Base-by-base conservation (phyloP, 305 asterid genomes). In the Coffea humblotiana region DNA sequence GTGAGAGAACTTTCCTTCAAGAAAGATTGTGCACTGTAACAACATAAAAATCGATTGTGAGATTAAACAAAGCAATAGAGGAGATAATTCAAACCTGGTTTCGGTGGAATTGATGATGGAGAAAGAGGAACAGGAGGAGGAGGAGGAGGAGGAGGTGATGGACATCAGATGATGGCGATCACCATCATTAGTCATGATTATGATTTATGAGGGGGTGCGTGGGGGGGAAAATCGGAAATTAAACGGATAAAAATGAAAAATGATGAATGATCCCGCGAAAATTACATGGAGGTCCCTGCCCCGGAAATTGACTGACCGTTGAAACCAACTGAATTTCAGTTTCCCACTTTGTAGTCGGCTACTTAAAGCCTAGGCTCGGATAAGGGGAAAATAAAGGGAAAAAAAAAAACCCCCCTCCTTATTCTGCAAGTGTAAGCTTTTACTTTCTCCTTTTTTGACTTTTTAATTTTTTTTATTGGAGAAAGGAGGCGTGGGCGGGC, bases 291-390 rank as follows among this genome's bases (percentile, higher is more conserved):
- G 56, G 77, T 78, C 81, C 85, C 83, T 78, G 61, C 64, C 63
- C 82, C 58, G 80, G 77, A 49, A 74, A 54, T 54, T 68, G 83
- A 84, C 75, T 61, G 82, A 78, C 88, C 82, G 88, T 83, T 82
- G 82, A 74, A 76, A 83, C 88, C 78, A 88, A 82, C 87, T 74
- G 83, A 82, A 79, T 65, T 78, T 52, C 76, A 81, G 81, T 78
- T 68, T 78, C 85, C 77, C 72, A 13, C 35, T 21, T 54, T 45
- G 4, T 65, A 43, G 64, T 73, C 77, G 29, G 25, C 61, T 3
- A 43, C 70, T 37, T 4, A 54, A 56, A 56, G 10, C 19, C 63
- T 18, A 56, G 43, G 43, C 43, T 37, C 4, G 2, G 43, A 37
- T 29, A 29, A 29, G 29, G 29, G 29, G 29, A 29, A 29, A 29